Percentiles rank a stretch among this genome's conserved stretches.
These are phyloP conservation scores for Rhodosporidiobolus odoratus DNA, from an alignment of 768 basidiomycete species.

Conservation along the genomic window DNA sequence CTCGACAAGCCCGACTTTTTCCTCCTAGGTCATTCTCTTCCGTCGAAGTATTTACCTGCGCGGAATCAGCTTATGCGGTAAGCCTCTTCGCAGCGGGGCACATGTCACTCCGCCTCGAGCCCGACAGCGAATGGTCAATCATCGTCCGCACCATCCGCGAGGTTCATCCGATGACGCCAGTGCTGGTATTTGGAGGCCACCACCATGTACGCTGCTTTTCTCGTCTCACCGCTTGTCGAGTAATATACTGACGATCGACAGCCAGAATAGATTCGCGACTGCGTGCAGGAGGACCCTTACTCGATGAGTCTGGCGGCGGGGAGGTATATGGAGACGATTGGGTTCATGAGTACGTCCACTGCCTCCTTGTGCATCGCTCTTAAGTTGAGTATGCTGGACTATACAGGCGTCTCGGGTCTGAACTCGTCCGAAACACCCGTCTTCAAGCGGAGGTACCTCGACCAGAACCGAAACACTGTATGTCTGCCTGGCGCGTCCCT, in stretches of 20 bases:
- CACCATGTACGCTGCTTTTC: conserved; percentile 29
- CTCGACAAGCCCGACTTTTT: conserved; percentile 76
- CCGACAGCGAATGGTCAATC: conserved; percentile 56
- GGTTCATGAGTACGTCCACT: conserved; percentile 61
- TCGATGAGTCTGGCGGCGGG: conserved; percentile 77
- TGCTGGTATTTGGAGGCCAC: conserved; percentile 72
- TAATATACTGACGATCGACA: neutral
- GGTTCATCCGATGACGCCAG: conserved; percentile 68
- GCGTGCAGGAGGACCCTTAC: conserved; percentile 65
- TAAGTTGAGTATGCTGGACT: neutral
- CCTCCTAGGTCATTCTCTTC: conserved; percentile 58
- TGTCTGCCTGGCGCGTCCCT: conserved; percentile 12
- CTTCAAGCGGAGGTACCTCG: conserved; percentile 68
- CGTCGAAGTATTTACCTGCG: neutral
- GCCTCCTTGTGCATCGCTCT: neutral
- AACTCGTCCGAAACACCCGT: conserved; percentile 48
- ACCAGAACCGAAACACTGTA: conserved; percentile 71
- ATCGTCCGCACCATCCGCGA: conserved; percentile 69
- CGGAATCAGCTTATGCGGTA: no score
- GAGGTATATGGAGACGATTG: conserved; percentile 87
- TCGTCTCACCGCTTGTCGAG: no score
- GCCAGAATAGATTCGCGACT: conserved; percentile 63
- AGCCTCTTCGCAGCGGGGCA: conserved; percentile 49
- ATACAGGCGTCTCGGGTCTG: conserved; percentile 50
- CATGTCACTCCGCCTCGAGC: conserved; percentile 68